Evolutionary conservation across 768 basidiomycete genomes (phyloP).

Genomic region (Trametes sanguinea): DNA sequence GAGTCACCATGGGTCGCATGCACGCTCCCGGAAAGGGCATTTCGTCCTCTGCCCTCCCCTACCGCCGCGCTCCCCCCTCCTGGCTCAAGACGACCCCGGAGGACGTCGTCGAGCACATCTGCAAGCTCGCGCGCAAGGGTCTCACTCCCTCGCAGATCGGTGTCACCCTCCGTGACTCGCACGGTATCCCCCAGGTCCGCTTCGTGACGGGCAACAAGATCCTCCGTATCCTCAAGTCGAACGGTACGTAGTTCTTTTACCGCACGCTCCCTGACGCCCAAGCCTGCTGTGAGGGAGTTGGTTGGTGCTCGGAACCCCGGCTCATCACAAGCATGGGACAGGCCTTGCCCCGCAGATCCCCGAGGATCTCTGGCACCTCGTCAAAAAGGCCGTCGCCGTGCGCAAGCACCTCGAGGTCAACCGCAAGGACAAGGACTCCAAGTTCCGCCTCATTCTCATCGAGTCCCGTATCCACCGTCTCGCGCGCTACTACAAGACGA

Average conservation of each 20-base stretch:
- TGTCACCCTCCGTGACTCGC: slow-evolving; percentile 96
- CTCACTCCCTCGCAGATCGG: slow-evolving; percentile 97
- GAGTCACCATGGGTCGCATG: slow-evolving; percentile 87
- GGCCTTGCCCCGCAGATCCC: slow-evolving; percentile 97
- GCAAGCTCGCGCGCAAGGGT: slow-evolving; percentile 97
- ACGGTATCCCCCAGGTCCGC: slow-evolving; percentile 97
- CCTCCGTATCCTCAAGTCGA: slow-evolving; percentile 93
- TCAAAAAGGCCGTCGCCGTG: slow-evolving; percentile 99
- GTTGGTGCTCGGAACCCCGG: neutral
- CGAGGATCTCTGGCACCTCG: slow-evolving; percentile 98
- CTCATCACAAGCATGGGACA: slow-evolving; percentile 46
- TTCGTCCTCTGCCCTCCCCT: slow-evolving; percentile 97
- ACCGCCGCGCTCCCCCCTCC: slow-evolving; percentile 89
- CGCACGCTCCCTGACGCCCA: slow-evolving; percentile 5
- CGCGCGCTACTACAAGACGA: slow-evolving; percentile 98
- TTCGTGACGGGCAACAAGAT: slow-evolving; percentile 99
- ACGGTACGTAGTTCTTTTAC: slow-evolving; percentile 58
- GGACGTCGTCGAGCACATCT: slow-evolving; percentile 94
- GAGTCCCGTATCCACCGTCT: slow-evolving; percentile 99
- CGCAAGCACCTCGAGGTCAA: slow-evolving; percentile 98
- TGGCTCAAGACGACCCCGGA: slow-evolving; percentile 98
- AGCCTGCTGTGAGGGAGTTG: slow-evolving; percentile 20
- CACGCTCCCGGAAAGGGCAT: slow-evolving; percentile 99
- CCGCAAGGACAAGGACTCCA: slow-evolving; percentile 99
- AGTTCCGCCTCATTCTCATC: slow-evolving; percentile 95